phyloP scores from a whole-genome alignment of 1,284 basidiomycete genomes.

The Trichosporon sp. region DNA sequence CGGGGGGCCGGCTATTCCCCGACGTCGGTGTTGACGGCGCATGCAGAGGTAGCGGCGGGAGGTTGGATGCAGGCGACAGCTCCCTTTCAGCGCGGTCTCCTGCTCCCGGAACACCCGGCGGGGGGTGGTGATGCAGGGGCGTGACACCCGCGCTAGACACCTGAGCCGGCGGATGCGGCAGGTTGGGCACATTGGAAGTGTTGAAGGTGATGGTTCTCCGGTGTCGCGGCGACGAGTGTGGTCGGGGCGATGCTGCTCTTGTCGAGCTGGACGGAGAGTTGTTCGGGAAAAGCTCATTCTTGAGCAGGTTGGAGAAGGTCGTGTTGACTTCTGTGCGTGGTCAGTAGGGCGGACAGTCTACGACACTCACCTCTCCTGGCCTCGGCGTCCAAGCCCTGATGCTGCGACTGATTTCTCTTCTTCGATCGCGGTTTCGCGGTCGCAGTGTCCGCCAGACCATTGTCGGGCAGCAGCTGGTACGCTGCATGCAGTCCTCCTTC shows the following conservation, averaged over 20 bases:
- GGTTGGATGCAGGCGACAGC: conserved; percentile 38
- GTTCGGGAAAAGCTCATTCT: conserved; percentile 54
- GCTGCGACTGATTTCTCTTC: conserved; percentile 5
- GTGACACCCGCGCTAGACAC: conserved; percentile 42
- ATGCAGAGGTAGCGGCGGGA: conserved; percentile 45
- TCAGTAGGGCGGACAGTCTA: conserved; percentile 6
- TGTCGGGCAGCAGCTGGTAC: conserved; percentile 52
- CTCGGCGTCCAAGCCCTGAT: conserved; percentile 46
- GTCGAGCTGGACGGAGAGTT: conserved; percentile 22
- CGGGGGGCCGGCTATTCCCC: conserved; percentile 39
- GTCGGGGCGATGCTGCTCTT: conserved; percentile 20
- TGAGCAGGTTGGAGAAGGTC: conserved; percentile 54
- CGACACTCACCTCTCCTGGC: conserved; percentile 46
- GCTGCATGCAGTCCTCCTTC: conserved; percentile 54
- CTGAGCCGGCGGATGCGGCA: conserved; percentile 6
- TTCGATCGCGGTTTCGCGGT: neutral
- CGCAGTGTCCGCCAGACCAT: conserved; percentile 16
- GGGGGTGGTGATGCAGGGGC: conserved; percentile 44
- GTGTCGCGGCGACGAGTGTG: conserved; percentile 25
- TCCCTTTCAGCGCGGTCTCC: conserved; percentile 35
- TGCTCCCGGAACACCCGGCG: conserved; percentile 30
- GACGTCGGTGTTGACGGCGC: conserved; percentile 44
- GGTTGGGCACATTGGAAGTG: conserved; percentile 31
- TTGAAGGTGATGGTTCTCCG: conserved; percentile 37
- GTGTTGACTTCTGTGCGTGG: conserved; percentile 54